These are phyloP conservation scores for Pisolithus sp. DNA, from an alignment of 768 basidiomycete genomes.

Conservation along the genomic window DNA sequence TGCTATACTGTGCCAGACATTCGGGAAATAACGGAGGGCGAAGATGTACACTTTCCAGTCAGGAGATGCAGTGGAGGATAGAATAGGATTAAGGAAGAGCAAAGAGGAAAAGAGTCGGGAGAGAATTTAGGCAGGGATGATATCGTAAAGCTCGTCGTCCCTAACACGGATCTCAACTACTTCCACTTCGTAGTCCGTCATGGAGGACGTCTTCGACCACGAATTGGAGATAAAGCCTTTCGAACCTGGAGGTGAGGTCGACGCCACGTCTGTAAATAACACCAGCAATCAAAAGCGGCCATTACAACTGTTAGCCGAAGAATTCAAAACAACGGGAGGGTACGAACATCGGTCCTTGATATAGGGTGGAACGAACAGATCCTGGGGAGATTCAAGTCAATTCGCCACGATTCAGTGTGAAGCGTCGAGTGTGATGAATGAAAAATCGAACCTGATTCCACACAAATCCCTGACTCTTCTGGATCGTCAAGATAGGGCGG, in stretches of 20 bases:
- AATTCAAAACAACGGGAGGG: slow-evolving; percentile 5
- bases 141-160: slow-evolving; percentile 70
- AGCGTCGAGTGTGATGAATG: background rate
- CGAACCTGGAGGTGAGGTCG: slow-evolving; percentile 74
- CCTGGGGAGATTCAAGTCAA: slow-evolving; percentile 36
- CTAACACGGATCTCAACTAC: slow-evolving; percentile 82
- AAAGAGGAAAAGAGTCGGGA: background rate
- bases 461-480: slow-evolving; percentile 82
- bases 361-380: slow-evolving; percentile 82
- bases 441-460: slow-evolving; percentile 75
- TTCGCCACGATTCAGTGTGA: background rate
- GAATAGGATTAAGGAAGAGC: slow-evolving; percentile 3
- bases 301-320: background rate
- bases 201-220: slow-evolving; percentile 55
- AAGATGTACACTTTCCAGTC: background rate
- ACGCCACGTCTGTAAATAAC: slow-evolving; percentile 57
- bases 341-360: slow-evolving; percentile 85
- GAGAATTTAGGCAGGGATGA: slow-evolving; percentile 44
- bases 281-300: slow-evolving; percentile 1
- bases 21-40: background rate
- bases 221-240: slow-evolving; percentile 61
- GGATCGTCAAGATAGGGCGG: slow-evolving; percentile 81
- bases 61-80: background rate
- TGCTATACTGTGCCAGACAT: background rate
- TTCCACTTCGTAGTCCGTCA: slow-evolving; percentile 77